Evolutionary conservation across 2,329 filamentous ascomycete species (phyloP), one percentile per base, ranked within the genome.

Genomic region (Colletotrichum liriopes): DNA sequence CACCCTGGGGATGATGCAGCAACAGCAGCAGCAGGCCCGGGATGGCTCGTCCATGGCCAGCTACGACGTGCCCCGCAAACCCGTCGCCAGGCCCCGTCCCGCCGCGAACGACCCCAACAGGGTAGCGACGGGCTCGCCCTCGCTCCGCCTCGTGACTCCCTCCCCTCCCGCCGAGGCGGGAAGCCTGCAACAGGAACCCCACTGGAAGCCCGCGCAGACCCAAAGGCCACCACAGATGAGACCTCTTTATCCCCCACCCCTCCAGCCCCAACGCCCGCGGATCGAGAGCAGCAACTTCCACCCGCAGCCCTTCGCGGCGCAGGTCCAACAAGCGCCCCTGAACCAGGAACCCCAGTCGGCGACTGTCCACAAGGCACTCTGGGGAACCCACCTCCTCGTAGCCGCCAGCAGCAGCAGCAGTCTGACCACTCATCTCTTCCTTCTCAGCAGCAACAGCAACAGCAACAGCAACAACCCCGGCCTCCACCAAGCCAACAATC

Each of bases 131-230:
- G 72, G 74, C 51, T 81, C 80, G 7, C 80, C 81, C 0, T 83
- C 81, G 12, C 79, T 84, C 79, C 79, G 82, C 16, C 73, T 83
- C 9, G 81, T 84, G 41, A 75, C 79, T n/a, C 78, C 81, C 2
- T 81, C 82, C 1, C 81, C 64, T 20, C 72, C 72, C n/a, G 63
- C 68, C 55, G 43, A 51, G 39, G n/a, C 49, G n/a, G 52, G 39
- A 68, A 49, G 20, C 58, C 41, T 26, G 29, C 43, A 55, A 14
- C 58, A 59, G 32, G 71, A 76, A 12, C 70, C 26, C 3, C 45
- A 64, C 12, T 23, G 52, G 58, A 20, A 63, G 37, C 37, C 49
- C 9, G 43, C 65, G n/a, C 61, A 35, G 18, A 39, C 56, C 12
- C 65, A 67, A n/a, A 51, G 67, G 3, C 67, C 67, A 7, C 71